These are phyloP conservation scores for Xylaria sp. DNA, from an alignment of 2,329 filamentous ascomycete genomes.

Conservation along the genomic window DNA sequence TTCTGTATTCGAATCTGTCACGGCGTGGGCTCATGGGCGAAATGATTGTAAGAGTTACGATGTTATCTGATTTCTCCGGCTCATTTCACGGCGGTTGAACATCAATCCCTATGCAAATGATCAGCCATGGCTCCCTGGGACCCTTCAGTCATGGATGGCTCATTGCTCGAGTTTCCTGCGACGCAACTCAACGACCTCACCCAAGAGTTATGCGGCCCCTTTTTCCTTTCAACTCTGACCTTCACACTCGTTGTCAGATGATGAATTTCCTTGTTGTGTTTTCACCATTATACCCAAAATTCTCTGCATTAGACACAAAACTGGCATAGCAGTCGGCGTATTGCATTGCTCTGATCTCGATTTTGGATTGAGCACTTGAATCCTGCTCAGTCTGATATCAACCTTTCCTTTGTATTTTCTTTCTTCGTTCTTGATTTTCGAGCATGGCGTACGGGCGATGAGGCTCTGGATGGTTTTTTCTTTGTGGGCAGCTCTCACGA, in stretches of 20 bases:
- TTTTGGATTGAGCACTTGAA: slow-evolving; percentile 31
- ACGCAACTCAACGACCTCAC: slow-evolving; percentile 1
- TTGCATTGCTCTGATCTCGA: slow-evolving; percentile 29
- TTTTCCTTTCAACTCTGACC: not conserved
- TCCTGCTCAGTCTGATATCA: slow-evolving; percentile 22
- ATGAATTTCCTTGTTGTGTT: slow-evolving; percentile 5
- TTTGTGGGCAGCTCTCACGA: slow-evolving; percentile 11
- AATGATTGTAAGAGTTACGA: not conserved
- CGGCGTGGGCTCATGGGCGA: not conserved
- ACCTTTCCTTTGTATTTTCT: slow-evolving; percentile 6
- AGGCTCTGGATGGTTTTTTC: slow-evolving; percentile 1
- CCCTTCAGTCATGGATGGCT: not conserved
- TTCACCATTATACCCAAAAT: slow-evolving; percentile 27
- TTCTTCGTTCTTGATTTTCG: not conserved
- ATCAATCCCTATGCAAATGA: not conserved
- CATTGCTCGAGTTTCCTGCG: not conserved
- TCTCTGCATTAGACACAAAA: slow-evolving; percentile 31
- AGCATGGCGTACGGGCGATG: slow-evolving; percentile 27
- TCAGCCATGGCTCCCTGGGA: not conserved
- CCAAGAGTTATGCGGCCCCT: not conserved
- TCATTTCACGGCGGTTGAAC: not conserved
- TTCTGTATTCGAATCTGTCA: not conserved
- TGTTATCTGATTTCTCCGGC: not conserved
- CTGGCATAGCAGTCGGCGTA: slow-evolving; percentile 30
- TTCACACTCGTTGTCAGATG: not conserved